A percentile compares a stretch with the other conserved stretches of the same genome.
Evolutionary conservation across 148 eudicot genomes (phyloP).

Genomic region (Rhododendron griersonianum): DNA sequence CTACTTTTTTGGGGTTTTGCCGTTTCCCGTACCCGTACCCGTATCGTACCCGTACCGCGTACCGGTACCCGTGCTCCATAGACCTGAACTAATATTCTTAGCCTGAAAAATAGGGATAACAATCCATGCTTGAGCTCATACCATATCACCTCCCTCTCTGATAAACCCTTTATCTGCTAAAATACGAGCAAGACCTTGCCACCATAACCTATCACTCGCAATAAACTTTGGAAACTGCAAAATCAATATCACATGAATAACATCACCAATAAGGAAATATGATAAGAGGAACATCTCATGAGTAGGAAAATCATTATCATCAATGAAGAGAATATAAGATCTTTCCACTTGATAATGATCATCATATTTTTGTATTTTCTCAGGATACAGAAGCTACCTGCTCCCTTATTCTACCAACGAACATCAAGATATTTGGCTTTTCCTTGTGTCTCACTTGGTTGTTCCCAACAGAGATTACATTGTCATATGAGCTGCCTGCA

Average conservation of each 20-base stretch:
- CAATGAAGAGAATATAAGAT: neutral
- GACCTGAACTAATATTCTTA: neutral
- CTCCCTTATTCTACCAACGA: constrained; percentile 59
- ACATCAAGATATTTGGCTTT: constrained; percentile 43
- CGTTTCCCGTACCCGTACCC: no score
- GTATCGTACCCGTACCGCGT: no score
- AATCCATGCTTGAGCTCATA: constrained; percentile 16
- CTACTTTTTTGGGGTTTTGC: no score
- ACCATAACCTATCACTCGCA: constrained; percentile 58
- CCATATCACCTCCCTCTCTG: constrained; percentile 47
- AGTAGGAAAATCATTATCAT: neutral
- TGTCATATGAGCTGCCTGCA: constrained; percentile 35
- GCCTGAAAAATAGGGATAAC: neutral
- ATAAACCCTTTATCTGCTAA: constrained; percentile 71
- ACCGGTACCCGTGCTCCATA: no score
- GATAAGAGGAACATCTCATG: neutral
- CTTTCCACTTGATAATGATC: neutral
- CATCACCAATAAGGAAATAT: neutral
- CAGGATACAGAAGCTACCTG: constrained; percentile 26
- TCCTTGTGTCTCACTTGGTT: constrained; percentile 24
- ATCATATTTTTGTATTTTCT: neutral
- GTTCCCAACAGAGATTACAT: constrained; percentile 18
- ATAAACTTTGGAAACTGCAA: constrained; percentile 39
- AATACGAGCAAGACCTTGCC: constrained; percentile 84
- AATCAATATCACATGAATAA: constrained; percentile 1